Evolutionary conservation across 176 grass and related monocot species (phyloP).

Genomic region (Musa troglodytarum): DNA sequence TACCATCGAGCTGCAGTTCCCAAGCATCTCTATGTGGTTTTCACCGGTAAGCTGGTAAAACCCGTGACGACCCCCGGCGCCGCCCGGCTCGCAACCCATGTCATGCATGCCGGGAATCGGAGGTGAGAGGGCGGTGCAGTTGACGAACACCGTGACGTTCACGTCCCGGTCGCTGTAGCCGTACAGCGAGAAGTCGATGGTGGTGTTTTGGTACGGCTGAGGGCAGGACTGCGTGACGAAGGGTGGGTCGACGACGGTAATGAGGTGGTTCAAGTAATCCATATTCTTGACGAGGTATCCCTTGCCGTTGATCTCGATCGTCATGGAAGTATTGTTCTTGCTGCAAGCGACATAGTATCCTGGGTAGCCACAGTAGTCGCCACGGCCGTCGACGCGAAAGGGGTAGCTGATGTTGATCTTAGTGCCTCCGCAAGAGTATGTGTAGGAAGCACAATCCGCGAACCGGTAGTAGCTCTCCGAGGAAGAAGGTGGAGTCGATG

Average conservation of each 20-base stretch:
- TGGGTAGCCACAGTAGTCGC: background rate
- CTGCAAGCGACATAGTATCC: constrained; percentile 2
- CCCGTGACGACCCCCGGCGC: background rate
- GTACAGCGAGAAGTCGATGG: background rate
- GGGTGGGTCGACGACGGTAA: background rate
- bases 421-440: background rate
- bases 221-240: accelerated
- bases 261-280: background rate
- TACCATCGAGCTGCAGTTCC: background rate
- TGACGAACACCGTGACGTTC: background rate
- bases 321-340: background rate
- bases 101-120: background rate
- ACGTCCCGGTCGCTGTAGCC: background rate
- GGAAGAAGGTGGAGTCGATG: background rate
- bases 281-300: constrained; percentile 4
- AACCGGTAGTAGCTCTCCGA: background rate
- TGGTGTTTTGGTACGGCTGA: background rate
- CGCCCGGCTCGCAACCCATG: background rate
- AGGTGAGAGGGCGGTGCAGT: background rate
- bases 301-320: background rate
- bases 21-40: background rate
- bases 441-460: background rate
- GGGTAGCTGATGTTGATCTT: constrained; percentile 9
- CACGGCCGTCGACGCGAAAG: constrained; percentile 16
- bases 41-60: background rate